These are phyloP conservation scores for Termitomyces sp. DNA, from an alignment of 768 basidiomycete genomes.

Conservation along the genomic window DNA sequence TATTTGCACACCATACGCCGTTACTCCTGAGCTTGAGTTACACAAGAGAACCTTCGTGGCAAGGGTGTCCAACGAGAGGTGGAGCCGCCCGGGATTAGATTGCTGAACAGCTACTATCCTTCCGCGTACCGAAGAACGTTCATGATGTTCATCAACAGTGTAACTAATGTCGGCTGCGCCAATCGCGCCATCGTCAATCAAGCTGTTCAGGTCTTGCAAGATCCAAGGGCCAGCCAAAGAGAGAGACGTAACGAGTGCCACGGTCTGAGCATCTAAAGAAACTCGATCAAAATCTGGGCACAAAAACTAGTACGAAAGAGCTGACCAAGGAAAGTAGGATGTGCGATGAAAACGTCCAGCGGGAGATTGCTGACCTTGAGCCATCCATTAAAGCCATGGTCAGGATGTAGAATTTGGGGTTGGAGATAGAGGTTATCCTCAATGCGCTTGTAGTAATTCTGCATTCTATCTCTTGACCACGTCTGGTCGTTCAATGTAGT, in stretches of 20 bases:
- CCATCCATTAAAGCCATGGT: conserved; percentile 30
- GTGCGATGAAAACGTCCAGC: conserved; percentile 15
- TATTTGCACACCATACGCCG: conserved; percentile 24
- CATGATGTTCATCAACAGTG: conserved; percentile 22
- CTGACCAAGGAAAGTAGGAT: conserved; percentile 22
- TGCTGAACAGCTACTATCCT: conserved; percentile 16
- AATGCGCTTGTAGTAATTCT: conserved; percentile 24
- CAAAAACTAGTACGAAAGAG: neutral
- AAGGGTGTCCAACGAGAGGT: conserved; percentile 22
- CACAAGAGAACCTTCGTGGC: conserved; percentile 23
- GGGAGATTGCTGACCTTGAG: conserved; percentile 22
- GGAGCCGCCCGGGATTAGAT: conserved; percentile 12
- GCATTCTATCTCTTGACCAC: conserved; percentile 27
- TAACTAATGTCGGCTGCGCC: conserved; percentile 18
- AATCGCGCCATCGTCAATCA: conserved; percentile 15
- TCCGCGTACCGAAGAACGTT: conserved; percentile 23
- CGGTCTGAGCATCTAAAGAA: conserved; percentile 21
- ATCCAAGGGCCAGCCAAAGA: conserved; percentile 13
- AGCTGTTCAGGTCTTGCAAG: conserved; percentile 20
- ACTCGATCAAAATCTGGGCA: neutral
- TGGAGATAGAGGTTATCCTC: conserved; percentile 21
- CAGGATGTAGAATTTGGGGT: conserved; percentile 5
- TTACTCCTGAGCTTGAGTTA: conserved; percentile 6
- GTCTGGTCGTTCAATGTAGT: conserved; percentile 21
- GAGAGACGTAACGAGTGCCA: conserved; percentile 18